phyloP scores from a whole-genome alignment of 805 yeast species.

The Saccharomycopsis guyanensis region DNA sequence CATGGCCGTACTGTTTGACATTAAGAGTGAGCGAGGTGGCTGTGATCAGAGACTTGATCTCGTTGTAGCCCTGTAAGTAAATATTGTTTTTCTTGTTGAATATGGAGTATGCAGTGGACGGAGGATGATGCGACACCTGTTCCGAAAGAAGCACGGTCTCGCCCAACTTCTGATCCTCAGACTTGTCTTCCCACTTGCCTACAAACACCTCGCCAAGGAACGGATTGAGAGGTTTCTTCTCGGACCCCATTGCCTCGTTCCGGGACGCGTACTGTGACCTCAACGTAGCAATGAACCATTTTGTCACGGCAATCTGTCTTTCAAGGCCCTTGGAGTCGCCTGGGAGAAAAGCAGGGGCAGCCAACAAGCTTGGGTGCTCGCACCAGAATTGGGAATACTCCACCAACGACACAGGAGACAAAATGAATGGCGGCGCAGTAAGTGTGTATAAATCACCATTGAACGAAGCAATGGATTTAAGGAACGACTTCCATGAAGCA shows the following conservation, averaged over 20 bases:
- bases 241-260: conserved; percentile 86
- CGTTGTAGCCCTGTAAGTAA: conserved; percentile 79
- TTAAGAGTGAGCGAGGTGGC: conserved; percentile 65
- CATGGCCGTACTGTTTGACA: conserved; percentile 92
- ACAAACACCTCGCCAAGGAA: conserved; percentile 91
- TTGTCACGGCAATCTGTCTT: conserved; percentile 74
- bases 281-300: conserved; percentile 87
- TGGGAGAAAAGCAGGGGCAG: conserved; percentile 57
- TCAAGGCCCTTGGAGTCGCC: conserved; percentile 36
- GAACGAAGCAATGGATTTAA: conserved; percentile 84
- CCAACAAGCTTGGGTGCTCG: conserved; percentile 77
- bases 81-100: conserved; percentile 65
- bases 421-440: conserved; percentile 96
- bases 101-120: conserved; percentile 87
- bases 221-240: conserved; percentile 95
- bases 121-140: conserved; percentile 97
- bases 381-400: conserved; percentile 97
- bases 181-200: conserved; percentile 70
- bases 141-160: conserved; percentile 77
- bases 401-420: conserved; percentile 79
- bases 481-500: conserved; percentile 83
- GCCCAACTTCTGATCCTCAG: conserved; percentile 46
- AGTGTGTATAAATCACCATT: conserved; percentile 89
- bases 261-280: conserved; percentile 92
- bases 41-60: conserved; percentile 69